These are phyloP conservation scores for Apiospora phragmitis DNA, from an alignment of 2,329 filamentous ascomycete species.

Conservation along the genomic window DNA sequence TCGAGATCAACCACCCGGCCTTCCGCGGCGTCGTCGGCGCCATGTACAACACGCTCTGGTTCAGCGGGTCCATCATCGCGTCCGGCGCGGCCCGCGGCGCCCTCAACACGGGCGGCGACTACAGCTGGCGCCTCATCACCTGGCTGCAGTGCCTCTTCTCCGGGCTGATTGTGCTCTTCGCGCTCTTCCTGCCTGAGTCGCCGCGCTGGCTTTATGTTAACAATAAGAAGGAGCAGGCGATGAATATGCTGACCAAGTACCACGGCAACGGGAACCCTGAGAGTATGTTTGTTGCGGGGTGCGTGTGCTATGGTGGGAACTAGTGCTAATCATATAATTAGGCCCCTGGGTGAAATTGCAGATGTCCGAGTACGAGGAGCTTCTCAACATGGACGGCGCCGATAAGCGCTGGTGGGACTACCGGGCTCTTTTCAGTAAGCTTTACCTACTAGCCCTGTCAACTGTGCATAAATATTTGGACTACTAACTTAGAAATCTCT, in stretches of 20 bases:
- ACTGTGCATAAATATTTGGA: too few species aligned
- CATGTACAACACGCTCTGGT: slow-evolving; percentile 48
- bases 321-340: not conserved
- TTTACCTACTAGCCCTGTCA: not conserved
- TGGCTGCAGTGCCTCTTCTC: slow-evolving; percentile 47
- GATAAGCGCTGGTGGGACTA: slow-evolving; percentile 50
- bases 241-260: slow-evolving; percentile 39
- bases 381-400: slow-evolving; percentile 40
- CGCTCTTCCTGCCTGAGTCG: slow-evolving; percentile 41
- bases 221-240: slow-evolving; percentile 37
- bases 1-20: slow-evolving; percentile 47
- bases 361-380: slow-evolving; percentile 41
- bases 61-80: slow-evolving; percentile 50
- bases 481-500: not conserved
- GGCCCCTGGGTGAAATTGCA: slow-evolving; percentile 45
- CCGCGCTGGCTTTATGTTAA: slow-evolving; percentile 44
- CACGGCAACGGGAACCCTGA: slow-evolving; percentile 46
- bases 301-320: not conserved
- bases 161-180: slow-evolving; percentile 35
- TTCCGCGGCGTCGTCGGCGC: slow-evolving; percentile 44
- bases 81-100: slow-evolving; percentile 49
- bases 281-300: slow-evolving; percentile 21
- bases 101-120: slow-evolving; percentile 37
- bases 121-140: slow-evolving; percentile 42
- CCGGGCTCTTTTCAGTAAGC: slow-evolving; percentile 39